phyloP scores from a whole-genome alignment of 2,329 filamentous ascomycete species.

The Botrytis porri region DNA sequence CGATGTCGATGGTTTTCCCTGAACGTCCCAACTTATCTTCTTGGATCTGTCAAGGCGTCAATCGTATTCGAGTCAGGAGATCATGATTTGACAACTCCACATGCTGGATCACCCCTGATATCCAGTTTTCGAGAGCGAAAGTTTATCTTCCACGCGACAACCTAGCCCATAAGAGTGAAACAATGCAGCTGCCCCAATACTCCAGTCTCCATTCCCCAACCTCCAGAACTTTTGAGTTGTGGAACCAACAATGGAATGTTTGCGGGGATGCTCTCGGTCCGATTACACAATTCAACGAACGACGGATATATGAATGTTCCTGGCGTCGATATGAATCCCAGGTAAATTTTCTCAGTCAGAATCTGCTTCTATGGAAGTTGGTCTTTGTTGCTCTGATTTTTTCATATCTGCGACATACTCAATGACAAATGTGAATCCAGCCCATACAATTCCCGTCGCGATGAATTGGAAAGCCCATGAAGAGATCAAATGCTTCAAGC shows the following conservation, averaged over 20 bases:
- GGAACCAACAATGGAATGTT: neutral
- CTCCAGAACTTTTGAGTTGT: slow-evolving; percentile 4
- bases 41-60: neutral
- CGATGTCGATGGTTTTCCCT: neutral
- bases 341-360: neutral
- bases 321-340: neutral
- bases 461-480: slow-evolving; percentile 29
- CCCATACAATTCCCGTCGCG: slow-evolving; percentile 29
- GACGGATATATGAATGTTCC: neutral
- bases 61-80: neutral
- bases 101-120: neutral
- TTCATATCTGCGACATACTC: slow-evolving; percentile 23
- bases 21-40: neutral
- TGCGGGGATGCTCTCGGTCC: slow-evolving; percentile 12
- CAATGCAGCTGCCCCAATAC: neutral
- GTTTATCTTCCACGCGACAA: neutral
- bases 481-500: slow-evolving; percentile 28
- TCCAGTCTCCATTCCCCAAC: slow-evolving; percentile 6
- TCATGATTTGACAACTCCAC: neutral
- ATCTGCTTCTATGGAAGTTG: neutral
- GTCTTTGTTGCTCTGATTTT: neutral
- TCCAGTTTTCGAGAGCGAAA: neutral
- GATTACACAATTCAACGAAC: neutral
- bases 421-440: slow-evolving; percentile 29
- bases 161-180: neutral